These are phyloP conservation scores for Colletotrichum musicola DNA, from an alignment of 2,329 filamentous ascomycete genomes.

Conservation along the genomic window DNA sequence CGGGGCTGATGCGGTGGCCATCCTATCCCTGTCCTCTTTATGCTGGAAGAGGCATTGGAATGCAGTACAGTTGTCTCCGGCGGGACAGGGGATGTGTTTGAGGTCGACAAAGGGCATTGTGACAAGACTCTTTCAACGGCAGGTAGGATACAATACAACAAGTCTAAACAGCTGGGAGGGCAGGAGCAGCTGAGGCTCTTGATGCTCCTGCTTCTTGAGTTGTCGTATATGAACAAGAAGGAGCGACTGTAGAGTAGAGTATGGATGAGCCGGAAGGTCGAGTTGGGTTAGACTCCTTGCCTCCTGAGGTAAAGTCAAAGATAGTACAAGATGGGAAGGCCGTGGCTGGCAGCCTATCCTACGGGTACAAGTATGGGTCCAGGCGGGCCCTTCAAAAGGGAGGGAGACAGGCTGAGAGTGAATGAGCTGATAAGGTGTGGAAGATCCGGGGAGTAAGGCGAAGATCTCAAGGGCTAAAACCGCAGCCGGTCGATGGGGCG, in stretches of 20 bases:
- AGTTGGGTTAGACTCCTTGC: neutral
- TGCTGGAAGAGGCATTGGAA: constrained; percentile 66
- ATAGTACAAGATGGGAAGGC: neutral
- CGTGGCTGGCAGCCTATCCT: too few relatives aligned
- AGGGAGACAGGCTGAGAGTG: constrained; percentile 19
- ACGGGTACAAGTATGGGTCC: neutral
- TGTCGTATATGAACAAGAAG: neutral
- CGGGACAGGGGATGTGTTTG: constrained; percentile 64
- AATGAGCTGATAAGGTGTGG: constrained; percentile 23
- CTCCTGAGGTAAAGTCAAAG: neutral
- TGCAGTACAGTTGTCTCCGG: constrained; percentile 60
- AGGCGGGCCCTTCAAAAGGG: neutral
- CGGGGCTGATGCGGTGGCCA: constrained; percentile 34
- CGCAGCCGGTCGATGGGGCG: constrained; percentile 22
- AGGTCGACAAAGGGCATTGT: constrained; percentile 47
- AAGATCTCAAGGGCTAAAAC: constrained; percentile 36
- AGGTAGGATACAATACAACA: constrained; percentile 3
- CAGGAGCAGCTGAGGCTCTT: constrained; percentile 43
- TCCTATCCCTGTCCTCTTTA: constrained; percentile 48
- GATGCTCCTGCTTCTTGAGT: constrained; percentile 46
- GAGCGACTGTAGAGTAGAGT: neutral
- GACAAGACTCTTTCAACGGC: constrained; percentile 21
- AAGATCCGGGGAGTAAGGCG: constrained; percentile 32
- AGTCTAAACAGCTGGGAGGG: neutral
- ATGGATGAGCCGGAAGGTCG: neutral